These are phyloP conservation scores for Erythrophleum ivorense DNA, from an alignment of 331 rosid species.

Conservation along the genomic window DNA sequence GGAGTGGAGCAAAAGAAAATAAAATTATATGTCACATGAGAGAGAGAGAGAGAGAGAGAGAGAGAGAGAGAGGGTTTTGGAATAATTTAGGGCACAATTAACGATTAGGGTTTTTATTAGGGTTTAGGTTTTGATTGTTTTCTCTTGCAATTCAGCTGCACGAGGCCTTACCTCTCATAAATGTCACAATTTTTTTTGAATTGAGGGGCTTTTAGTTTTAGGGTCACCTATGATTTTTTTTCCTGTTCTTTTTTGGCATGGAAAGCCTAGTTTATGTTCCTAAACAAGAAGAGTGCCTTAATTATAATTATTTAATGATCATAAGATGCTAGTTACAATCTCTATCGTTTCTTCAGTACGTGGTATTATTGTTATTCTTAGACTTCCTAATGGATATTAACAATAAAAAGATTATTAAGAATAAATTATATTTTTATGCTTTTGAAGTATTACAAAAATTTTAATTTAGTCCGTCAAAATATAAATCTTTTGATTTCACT, in stretches of 20 bases:
- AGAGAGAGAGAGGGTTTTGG: slow-evolving; percentile 50
- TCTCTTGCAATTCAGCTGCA: slow-evolving; percentile 51
- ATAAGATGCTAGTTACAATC: neutral
- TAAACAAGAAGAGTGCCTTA: neutral
- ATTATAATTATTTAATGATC: neutral
- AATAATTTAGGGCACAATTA: slow-evolving; percentile 68
- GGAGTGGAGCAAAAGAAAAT: slow-evolving; percentile 66
- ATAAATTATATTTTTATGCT: too few species aligned
- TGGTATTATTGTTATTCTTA: too few species aligned
- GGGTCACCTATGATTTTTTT: slow-evolving; percentile 28
- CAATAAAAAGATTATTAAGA: too few species aligned
- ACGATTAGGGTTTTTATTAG: slow-evolving; percentile 67
- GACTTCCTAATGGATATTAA: too few species aligned
- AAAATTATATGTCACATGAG: slow-evolving; percentile 60
- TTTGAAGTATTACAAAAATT: too few species aligned
- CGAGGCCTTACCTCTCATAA: slow-evolving; percentile 56
- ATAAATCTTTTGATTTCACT: too few species aligned
- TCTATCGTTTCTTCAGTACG: too few species aligned
- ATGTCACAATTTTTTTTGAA: slow-evolving; percentile 44
- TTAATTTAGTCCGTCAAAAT: too few species aligned
- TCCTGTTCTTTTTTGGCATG: neutral
- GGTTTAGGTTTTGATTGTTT: slow-evolving; percentile 59
- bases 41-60: slow-evolving; percentile 53
- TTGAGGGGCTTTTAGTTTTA: slow-evolving; percentile 33
- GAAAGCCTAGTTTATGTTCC: neutral